These are phyloP conservation scores for Schwanniomyces occidentalis DNA, from an alignment of 805 yeast genomes.

Conservation along the genomic window DNA sequence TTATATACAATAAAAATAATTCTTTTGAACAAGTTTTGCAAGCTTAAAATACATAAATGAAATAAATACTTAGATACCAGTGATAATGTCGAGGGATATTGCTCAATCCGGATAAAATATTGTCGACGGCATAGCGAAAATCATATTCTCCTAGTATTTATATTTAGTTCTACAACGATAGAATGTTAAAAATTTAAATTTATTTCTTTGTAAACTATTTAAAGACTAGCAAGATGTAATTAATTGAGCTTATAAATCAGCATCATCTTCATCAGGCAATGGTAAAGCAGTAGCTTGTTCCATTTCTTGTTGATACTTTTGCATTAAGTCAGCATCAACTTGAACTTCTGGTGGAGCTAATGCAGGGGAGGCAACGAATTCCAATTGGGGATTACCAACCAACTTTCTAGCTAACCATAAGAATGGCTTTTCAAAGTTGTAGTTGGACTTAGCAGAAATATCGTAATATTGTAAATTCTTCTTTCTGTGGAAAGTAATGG, in stretches of 20 bases:
- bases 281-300: conserved; percentile 99
- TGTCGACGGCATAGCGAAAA: too few relatives aligned
- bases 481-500: conserved; percentile 99
- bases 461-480: conserved; percentile 99
- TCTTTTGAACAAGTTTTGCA: too few relatives aligned
- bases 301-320: conserved; percentile 98
- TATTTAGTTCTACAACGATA: too few relatives aligned
- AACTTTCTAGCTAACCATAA: conserved; percentile 99
- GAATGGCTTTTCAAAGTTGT: conserved; percentile 99
- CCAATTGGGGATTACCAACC: conserved; percentile 96
- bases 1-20: too few relatives aligned
- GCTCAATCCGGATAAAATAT: too few relatives aligned
- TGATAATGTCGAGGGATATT: too few relatives aligned
- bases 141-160: too few relatives aligned
- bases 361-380: conserved; percentile 99
- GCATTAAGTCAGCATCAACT: conserved; percentile 95
- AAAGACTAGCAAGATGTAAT: background rate
- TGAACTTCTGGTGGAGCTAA: conserved; percentile 99
- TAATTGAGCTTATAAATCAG: conserved; percentile 72
- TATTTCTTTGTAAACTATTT: too few relatives aligned
- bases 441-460: conserved; percentile 98
- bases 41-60: too few relatives aligned
- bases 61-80: too few relatives aligned
- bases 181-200: too few relatives aligned
- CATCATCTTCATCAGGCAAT: conserved; percentile 99